phyloP scores from a whole-genome alignment of 2,329 filamentous ascomycete genomes.

The Alternaria tenuissima region DNA sequence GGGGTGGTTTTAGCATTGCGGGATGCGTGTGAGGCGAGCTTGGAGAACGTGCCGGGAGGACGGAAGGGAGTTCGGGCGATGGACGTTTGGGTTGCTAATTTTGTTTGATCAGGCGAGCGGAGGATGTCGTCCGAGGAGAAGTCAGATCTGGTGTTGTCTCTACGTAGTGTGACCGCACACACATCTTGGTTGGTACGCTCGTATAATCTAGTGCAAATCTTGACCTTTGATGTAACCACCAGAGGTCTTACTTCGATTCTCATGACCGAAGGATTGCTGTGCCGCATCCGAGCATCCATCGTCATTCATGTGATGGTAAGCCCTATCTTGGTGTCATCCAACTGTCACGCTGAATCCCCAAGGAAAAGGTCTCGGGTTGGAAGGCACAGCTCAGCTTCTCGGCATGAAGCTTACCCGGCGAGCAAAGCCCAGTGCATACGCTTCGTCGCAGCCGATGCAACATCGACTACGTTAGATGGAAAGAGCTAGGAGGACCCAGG shows the following conservation, averaged over 20 bases:
- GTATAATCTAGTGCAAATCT: neutral
- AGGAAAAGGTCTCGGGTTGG: too few species aligned
- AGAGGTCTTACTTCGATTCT: neutral
- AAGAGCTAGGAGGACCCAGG: too few species aligned
- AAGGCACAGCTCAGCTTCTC: too few species aligned
- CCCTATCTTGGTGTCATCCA: too few species aligned
- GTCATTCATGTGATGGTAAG: neutral
- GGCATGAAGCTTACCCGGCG: too few species aligned
- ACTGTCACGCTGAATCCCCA: too few species aligned
- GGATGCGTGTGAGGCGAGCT: constrained; percentile 33
- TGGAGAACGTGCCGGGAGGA: constrained; percentile 22
- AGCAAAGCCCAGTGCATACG: too few species aligned
- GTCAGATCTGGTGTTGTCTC: neutral
- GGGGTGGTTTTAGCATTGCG: constrained; percentile 22
- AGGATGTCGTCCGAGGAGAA: neutral
- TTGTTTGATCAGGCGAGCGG: constrained; percentile 15
- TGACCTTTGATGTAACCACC: neutral
- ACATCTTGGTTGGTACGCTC: neutral
- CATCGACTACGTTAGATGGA: too few species aligned
- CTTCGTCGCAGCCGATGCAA: too few species aligned
- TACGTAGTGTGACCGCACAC: neutral
- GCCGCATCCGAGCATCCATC: neutral
- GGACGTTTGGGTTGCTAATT: constrained; percentile 33
- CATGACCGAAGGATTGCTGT: neutral
- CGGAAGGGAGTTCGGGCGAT: constrained; percentile 24